Conservation (phyloP, 2,329 filamentous ascomycete genomes). For the Beauveria asiatica region DNA sequence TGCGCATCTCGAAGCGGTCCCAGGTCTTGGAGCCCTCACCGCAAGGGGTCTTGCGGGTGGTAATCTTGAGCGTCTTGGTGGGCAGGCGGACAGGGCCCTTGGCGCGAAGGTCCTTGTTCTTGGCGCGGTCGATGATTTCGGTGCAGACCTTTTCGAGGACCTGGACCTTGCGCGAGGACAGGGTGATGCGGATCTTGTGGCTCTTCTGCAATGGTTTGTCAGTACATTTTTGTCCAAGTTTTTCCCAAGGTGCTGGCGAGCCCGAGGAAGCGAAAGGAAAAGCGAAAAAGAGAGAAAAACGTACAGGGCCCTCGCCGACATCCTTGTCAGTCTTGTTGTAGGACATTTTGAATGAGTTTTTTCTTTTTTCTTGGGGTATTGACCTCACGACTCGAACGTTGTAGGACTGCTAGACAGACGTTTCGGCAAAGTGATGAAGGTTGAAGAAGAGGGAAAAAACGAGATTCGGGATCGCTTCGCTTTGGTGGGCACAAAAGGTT, state of each 20-base stretch:
- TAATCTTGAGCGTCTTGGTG: conserved; percentile 94
- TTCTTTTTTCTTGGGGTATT: conserved; percentile 16
- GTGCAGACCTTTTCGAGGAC: conserved; percentile 96
- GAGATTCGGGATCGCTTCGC: neutral
- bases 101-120: conserved; percentile 95
- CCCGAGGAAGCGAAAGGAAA: neutral
- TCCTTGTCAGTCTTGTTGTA: conserved; percentile 95
- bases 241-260: neutral
- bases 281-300: conserved; percentile 31
- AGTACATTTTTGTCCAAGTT: neutral
- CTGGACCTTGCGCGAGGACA: conserved; percentile 89
- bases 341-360: conserved; percentile 69
- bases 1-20: conserved; percentile 98
- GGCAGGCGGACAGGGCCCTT: conserved; percentile 97
- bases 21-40: conserved; percentile 99
- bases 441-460: conserved; percentile 15
- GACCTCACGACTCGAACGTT: conserved; percentile 73
- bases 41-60: conserved; percentile 97
- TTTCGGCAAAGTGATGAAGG: conserved; percentile 76
- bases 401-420: conserved; percentile 26
- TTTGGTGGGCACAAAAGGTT: neutral
- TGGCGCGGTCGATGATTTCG: conserved; percentile 97
- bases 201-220: conserved; percentile 53
- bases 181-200: conserved; percentile 97
- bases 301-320: conserved; percentile 76